phyloP scores from a whole-genome alignment of 257 asterid species.

The Plantago ovata region DNA sequence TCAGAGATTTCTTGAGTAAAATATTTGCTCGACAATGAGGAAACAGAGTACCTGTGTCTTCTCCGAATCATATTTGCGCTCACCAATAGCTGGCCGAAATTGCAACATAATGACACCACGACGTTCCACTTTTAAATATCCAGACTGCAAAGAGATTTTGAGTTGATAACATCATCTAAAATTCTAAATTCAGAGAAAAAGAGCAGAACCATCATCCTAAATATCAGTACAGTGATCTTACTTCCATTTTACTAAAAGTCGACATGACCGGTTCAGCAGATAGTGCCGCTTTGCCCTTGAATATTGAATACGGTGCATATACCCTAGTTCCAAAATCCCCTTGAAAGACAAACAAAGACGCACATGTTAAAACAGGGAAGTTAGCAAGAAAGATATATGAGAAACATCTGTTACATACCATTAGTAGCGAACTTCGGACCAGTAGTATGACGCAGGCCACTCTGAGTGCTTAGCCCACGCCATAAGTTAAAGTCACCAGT shows the following conservation, averaged over 20 bases:
- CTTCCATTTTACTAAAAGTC: constrained; percentile 56
- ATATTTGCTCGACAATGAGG: background rate
- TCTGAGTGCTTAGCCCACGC: constrained; percentile 17
- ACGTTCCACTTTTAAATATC: constrained; percentile 63
- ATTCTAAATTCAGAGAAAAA: too few species aligned
- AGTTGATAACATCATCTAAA: background rate
- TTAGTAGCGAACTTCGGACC: constrained; percentile 26
- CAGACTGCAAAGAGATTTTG: constrained; percentile 41
- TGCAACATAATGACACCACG: constrained; percentile 69
- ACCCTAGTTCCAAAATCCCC: constrained; percentile 33
- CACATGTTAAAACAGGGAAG: constrained; percentile 15
- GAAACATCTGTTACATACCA: constrained; percentile 23
- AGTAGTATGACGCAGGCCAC: constrained; percentile 22
- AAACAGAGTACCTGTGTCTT: constrained; percentile 62
- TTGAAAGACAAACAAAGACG: constrained; percentile 12
- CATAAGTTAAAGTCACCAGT: constrained; percentile 20
- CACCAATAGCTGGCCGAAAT: constrained; percentile 80
- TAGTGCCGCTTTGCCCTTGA: constrained; percentile 89
- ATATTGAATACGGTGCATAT: constrained; percentile 72
- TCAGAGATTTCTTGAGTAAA: background rate
- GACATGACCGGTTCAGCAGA: constrained; percentile 70
- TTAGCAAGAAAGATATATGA: background rate
- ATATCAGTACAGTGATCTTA: constrained; percentile 20
- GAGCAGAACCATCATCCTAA: background rate
- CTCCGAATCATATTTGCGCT: constrained; percentile 88